phyloP scores from a whole-genome alignment of 1,284 basidiomycete species.

The Earliella scabrosa region DNA sequence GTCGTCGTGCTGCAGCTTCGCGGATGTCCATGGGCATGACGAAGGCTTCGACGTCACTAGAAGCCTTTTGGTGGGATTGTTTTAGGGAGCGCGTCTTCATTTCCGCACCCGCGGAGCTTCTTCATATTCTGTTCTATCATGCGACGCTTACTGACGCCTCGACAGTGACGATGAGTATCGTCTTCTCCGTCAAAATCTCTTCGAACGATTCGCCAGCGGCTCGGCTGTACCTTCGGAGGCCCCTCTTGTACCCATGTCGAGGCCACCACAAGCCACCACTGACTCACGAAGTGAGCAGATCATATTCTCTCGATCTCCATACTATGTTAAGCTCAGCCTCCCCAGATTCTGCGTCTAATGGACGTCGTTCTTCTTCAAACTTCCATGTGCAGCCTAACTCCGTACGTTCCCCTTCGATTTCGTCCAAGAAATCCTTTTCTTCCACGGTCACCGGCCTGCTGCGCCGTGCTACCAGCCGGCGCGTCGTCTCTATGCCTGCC shows the following conservation, averaged over 20 bases:
- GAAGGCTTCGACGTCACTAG: too few species aligned
- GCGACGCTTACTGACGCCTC: neutral
- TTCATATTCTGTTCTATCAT: neutral
- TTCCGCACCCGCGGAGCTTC: neutral
- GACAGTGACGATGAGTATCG: constrained; percentile 81
- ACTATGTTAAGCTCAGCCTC: neutral
- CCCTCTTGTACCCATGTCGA: constrained; percentile 57
- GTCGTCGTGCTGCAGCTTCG: too few species aligned
- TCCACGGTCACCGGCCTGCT: constrained; percentile 65
- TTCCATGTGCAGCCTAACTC: constrained; percentile 48
- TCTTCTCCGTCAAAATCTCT: constrained; percentile 73
- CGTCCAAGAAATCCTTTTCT: constrained; percentile 61
- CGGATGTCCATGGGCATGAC: too few species aligned
- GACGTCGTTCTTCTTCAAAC: constrained; percentile 49
- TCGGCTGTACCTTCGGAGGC: constrained; percentile 61
- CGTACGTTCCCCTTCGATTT: constrained; percentile 58
- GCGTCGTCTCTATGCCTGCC: constrained; percentile 44
- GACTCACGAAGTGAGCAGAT: constrained; percentile 27
- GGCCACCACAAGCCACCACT: constrained; percentile 17
- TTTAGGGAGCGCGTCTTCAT: neutral
- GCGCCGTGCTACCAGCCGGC: constrained; percentile 56
- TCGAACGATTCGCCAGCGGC: constrained; percentile 68
- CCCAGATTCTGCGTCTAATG: constrained; percentile 36
- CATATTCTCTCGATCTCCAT: neutral
- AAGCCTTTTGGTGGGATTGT: too few species aligned